Evolutionary conservation across 345 rosid species (phyloP).

Genomic region (Turritis glabra): DNA sequence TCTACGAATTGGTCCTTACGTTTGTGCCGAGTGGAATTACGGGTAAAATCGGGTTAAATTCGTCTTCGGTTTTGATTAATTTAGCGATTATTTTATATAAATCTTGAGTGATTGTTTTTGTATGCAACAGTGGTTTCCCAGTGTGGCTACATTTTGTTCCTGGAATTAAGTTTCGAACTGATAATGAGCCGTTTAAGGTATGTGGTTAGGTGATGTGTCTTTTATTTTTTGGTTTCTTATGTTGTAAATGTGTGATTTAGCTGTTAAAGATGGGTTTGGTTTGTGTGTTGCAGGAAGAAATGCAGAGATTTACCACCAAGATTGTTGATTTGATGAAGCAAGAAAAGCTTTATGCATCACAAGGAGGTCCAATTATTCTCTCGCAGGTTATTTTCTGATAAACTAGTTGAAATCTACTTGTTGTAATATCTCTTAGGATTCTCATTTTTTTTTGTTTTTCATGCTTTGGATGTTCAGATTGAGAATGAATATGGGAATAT

Average conservation of each 20-base stretch:
- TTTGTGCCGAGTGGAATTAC: conserved; percentile 95
- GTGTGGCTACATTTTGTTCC: conserved; percentile 90
- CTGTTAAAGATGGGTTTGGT: conserved; percentile 4
- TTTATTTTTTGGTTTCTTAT: neutral
- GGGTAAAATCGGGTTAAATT: conserved; percentile 50
- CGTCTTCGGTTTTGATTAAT: neutral
- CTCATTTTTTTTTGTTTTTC: neutral
- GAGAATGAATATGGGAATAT: conserved; percentile 96
- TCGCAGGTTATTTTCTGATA: conserved; percentile 63
- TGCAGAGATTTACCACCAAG: conserved; percentile 85
- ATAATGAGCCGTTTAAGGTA: conserved; percentile 91
- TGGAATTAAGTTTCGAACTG: conserved; percentile 81
- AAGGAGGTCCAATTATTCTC: conserved; percentile 93
- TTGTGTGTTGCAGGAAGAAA: conserved; percentile 60
- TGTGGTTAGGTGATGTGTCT: neutral
- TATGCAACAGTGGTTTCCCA: conserved; percentile 77
- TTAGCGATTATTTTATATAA: neutral
- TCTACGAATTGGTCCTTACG: conserved; percentile 96
- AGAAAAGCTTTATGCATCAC: conserved; percentile 88
- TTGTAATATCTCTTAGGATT: neutral
- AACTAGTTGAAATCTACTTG: neutral
- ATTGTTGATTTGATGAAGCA: conserved; percentile 90
- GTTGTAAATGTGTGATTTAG: neutral
- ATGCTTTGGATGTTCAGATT: conserved; percentile 52
- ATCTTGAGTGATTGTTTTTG: neutral